These are phyloP conservation scores for Psidium friedrichsthalianum DNA, from an alignment of 345 rosid species.

Conservation along the genomic window DNA sequence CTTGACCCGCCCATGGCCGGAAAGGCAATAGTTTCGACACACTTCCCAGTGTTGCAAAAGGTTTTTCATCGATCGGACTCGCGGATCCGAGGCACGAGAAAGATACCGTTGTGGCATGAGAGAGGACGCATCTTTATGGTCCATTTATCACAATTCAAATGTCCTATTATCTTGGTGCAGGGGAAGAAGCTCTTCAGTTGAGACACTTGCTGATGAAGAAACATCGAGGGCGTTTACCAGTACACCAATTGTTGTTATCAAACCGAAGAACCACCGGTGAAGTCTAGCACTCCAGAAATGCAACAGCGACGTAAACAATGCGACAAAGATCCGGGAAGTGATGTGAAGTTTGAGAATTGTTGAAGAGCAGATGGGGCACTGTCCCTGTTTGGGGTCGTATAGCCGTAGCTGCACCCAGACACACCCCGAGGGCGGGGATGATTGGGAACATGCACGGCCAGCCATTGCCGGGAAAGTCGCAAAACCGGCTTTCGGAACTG, in stretches of 20 bases:
- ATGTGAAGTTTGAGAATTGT: constrained; percentile 32
- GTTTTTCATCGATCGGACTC: constrained; percentile 53
- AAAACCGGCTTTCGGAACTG: constrained; percentile 16
- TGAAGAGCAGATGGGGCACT: constrained; percentile 85
- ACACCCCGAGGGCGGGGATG: constrained; percentile 91
- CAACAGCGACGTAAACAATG: constrained; percentile 22
- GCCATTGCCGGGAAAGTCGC: constrained; percentile 49
- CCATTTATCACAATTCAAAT: constrained; percentile 60
- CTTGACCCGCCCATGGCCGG: constrained; percentile 2
- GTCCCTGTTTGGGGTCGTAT: constrained; percentile 87
- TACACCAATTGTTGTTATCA: constrained; percentile 36
- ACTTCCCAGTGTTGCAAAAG: constrained; percentile 66
- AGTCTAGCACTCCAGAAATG: constrained; percentile 6
- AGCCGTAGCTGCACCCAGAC: constrained; percentile 70
- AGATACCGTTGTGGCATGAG: constrained; percentile 96
- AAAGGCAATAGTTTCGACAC: background rate
- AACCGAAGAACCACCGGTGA: constrained; percentile 1
- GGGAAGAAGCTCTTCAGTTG: constrained; percentile 86
- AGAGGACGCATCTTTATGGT: constrained; percentile 69
- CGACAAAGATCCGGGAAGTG: background rate
- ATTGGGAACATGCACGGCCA: constrained; percentile 73
- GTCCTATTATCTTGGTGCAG: constrained; percentile 92
- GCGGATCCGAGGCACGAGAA: constrained; percentile 34
- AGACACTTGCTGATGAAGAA: constrained; percentile 61
- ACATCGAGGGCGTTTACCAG: constrained; percentile 48